A percentile compares a stretch with the other conserved stretches of the same genome.
These are phyloP conservation scores for Inga oerstediana DNA, from an alignment of 306 rosid species.

Conservation along the genomic window DNA sequence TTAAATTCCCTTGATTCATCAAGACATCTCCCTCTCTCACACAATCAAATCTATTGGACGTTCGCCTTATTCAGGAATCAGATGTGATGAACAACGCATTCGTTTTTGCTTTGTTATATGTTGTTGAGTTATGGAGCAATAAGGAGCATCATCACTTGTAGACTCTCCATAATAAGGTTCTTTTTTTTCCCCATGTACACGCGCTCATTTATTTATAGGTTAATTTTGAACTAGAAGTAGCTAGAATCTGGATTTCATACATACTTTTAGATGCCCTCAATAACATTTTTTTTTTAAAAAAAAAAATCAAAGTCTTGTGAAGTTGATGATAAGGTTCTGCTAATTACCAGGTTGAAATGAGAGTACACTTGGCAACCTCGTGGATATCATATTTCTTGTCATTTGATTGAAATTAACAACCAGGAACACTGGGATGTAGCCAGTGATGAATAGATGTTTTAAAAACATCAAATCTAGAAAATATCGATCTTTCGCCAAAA, in stretches of 20 bases:
- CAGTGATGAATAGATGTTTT: neutral
- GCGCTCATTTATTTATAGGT: neutral
- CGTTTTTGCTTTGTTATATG: neutral
- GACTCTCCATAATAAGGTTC: no score
- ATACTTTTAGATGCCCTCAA: neutral
- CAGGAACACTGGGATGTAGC: neutral
- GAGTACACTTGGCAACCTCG: neutral
- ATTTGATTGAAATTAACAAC: neutral
- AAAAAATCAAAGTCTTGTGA: neutral
- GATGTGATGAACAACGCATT: neutral
- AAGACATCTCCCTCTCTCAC: neutral
- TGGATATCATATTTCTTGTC: neutral
- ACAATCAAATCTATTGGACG: neutral
- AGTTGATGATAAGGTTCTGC: neutral
- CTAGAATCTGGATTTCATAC: neutral
- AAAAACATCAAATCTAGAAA: neutral
- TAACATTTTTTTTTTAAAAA: neutral
- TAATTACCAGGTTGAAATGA: neutral
- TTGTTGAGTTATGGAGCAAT: no score
- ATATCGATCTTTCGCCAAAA: neutral
- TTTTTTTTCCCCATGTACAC: no score
- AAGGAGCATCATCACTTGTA: no score
- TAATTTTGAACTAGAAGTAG: no score
- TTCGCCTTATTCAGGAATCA: neutral
- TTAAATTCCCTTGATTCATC: neutral